Base-by-base conservation (phyloP, 345 rosid species). In the Jatropha curcas region DNA sequence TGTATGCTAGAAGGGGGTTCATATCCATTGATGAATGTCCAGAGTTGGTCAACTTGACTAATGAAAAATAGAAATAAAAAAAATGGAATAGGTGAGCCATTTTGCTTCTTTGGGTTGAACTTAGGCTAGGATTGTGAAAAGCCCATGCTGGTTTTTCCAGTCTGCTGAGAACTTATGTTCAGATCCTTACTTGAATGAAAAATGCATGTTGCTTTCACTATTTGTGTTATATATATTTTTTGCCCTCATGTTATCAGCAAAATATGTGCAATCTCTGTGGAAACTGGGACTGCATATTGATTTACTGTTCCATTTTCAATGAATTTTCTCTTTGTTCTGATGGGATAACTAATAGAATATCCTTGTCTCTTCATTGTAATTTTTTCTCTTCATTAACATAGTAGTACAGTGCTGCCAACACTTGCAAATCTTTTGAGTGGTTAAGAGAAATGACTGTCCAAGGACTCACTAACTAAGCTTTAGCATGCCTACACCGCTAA, bases 231-330 rank as follows among this genome's bases (percentile, higher is more conserved):
- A 4, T 20, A 2, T 63, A 11, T 37, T 63, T 5, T 63, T 39
- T 37, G 48, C 67, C 50, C 22, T 37, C 22, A 14, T 24, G 33
- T 64, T 64, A 41, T 64, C 68, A 41, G 68, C 45, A 41, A 39
- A n/a, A 11, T 60, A 17, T 60, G 27, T 60, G 67, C 17, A 12
- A 7, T 39, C 24, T 5, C 31, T 22, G 41, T 63, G 51, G 17
- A 63, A 0, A 63, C 11, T 20, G 41, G 31, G 51, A 39, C 3
- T 61, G 9, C 4, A n/a, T 35, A 0, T 62, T 35, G 25, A 4
- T 63, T 10, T 11, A 22, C 19, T 22, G 16, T 63, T 63, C 46
- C 14, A n/a, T 39, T 39, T 0, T 63, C 28, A 43, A 25, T 43
- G 34, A 35, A 41, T 64, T 24, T 39, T 64, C 30, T 64, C 34